phyloP scores from a whole-genome alignment of 2,329 filamentous ascomycete species.

The Fusarium sp. region DNA sequence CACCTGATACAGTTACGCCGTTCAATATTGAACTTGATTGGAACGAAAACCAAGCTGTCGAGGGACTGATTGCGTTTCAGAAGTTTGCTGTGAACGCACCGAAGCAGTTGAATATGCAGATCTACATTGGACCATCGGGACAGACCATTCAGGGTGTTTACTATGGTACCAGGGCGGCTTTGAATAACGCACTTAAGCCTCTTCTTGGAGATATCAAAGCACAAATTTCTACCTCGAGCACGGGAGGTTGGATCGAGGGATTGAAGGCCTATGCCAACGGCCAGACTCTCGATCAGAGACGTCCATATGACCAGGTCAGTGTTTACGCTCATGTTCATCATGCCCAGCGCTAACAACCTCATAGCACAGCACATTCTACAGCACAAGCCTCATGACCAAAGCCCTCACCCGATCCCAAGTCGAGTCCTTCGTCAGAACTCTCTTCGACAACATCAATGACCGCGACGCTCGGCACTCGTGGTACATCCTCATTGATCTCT shows the following conservation, averaged over 20 bases:
- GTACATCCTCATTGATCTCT: constrained; percentile 44
- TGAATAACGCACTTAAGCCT: constrained; percentile 29
- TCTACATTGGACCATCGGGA: constrained; percentile 31
- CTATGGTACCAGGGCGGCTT: constrained; percentile 33
- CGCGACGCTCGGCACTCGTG: constrained; percentile 21
- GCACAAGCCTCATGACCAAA: constrained; percentile 43
- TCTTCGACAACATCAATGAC: constrained; percentile 34
- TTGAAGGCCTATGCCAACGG: constrained; percentile 35
- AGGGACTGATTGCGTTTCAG: constrained; percentile 40
- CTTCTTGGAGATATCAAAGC: constrained; percentile 30
- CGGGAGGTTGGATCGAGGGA: constrained; percentile 41
- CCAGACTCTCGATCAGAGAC: constrained; percentile 36
- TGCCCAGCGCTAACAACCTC: neutral
- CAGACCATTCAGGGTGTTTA: constrained; percentile 44
- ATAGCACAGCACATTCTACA: constrained; percentile 45
- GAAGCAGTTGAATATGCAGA: constrained; percentile 44
- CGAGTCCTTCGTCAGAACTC: constrained; percentile 25
- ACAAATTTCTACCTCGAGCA: constrained; percentile 9
- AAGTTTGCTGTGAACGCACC: constrained; percentile 35
- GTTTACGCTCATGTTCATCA: too few species aligned
- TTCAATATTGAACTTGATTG: constrained; percentile 38
- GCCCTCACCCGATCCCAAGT: constrained; percentile 37
- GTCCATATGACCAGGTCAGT: constrained; percentile 38
- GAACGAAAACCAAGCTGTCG: constrained; percentile 23
- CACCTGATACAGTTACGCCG: constrained; percentile 29